Evolutionary conservation across 2,329 filamentous ascomycete species (phyloP).

Genomic region (Xylaria sp.): DNA sequence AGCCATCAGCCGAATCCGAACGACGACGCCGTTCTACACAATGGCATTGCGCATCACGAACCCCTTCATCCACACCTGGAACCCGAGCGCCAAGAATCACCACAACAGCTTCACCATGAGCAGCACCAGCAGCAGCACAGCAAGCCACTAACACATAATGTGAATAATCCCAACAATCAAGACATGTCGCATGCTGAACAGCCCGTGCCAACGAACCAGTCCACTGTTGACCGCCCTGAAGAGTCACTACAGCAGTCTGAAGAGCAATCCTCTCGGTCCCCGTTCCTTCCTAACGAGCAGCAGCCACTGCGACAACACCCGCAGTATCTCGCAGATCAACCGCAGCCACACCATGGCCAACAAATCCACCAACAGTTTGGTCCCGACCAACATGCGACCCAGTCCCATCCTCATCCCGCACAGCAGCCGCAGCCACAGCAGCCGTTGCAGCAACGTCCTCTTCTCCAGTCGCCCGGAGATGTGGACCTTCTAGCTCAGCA

Average conservation of each 20-base stretch:
- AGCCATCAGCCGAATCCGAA: slow-evolving; percentile 51
- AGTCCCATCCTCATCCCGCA: slow-evolving; percentile 12
- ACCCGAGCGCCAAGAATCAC: slow-evolving; percentile 9
- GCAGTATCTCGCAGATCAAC: slow-evolving; percentile 32
- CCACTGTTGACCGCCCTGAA: slow-evolving; percentile 22
- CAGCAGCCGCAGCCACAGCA: slow-evolving; percentile 48
- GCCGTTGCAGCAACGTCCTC: slow-evolving; percentile 51
- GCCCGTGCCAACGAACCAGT: slow-evolving; percentile 20
- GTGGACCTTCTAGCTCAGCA: slow-evolving; percentile 53
- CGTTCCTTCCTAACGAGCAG: slow-evolving; percentile 28
- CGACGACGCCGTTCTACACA: slow-evolving; percentile 55
- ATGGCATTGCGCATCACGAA: slow-evolving; percentile 57
- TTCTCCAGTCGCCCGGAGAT: slow-evolving; percentile 39
- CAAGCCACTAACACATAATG: slow-evolving; percentile 15
- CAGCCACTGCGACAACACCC: slow-evolving; percentile 29
- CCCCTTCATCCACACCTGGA: slow-evolving; percentile 40
- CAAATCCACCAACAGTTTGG: slow-evolving; percentile 36
- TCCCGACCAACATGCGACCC: slow-evolving; percentile 37
- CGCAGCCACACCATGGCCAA: slow-evolving; percentile 27
- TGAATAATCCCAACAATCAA: slow-evolving; percentile 33
- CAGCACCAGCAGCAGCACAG: slow-evolving; percentile 15
- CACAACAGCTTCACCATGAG: slow-evolving; percentile 8
- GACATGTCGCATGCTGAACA: slow-evolving; percentile 26
- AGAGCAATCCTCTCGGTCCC: slow-evolving; percentile 33
- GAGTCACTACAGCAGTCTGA: slow-evolving; percentile 32